Base-by-base conservation (phyloP, 1,139 yeast genomes). In the Taphrina confusa region DNA sequence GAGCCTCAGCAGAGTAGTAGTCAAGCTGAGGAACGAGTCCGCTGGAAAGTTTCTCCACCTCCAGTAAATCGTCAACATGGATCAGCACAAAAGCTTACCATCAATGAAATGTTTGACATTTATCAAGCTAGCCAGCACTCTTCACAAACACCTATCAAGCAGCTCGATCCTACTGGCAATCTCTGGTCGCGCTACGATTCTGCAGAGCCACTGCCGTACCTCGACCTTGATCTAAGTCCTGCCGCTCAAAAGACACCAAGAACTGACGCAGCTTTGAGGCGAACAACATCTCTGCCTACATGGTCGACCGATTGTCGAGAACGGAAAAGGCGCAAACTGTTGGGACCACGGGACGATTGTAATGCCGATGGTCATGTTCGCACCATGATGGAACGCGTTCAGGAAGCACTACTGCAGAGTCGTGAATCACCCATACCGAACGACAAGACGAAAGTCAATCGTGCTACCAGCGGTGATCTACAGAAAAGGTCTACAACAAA, bases 41-140 rank as follows among this genome's bases (percentile, higher is more conserved):
- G 28, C 12, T 54, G 58, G 58, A 42, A 44, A 22, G 20, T 23
- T 16, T 54, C 58, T 14, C 58, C 58, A 1, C 39, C 49, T 8
- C 52, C 52, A 2, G 31, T 5, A 8, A 12, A 47, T 22, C 39
- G 28, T 6, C 47, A 40, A 8, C n/a, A 27, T 14, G 51, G 44
- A 4, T 54, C 58, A 1, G 40, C 58, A 8, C 51, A 54, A 14
- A 54, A 54, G 51, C 34, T 54, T 27, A 54, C 58, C 27, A 54
- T 54, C 22, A 46, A 54, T 34, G 58, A 54, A n/a, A 46, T 54
- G 33, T 54, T 44, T 27, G 58, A 54, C n/a, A 54, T 54, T 14
- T 54, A 54, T 34, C 44, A 34, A 12, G 51, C 58, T 3, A 46
- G 44, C 18, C 58, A 34, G 27, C 33, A 40, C 16, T 45, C 51